Conservation (phyloP, 2,329 filamentous ascomycete species). For the Thermothelomyces thermophilus region DNA sequence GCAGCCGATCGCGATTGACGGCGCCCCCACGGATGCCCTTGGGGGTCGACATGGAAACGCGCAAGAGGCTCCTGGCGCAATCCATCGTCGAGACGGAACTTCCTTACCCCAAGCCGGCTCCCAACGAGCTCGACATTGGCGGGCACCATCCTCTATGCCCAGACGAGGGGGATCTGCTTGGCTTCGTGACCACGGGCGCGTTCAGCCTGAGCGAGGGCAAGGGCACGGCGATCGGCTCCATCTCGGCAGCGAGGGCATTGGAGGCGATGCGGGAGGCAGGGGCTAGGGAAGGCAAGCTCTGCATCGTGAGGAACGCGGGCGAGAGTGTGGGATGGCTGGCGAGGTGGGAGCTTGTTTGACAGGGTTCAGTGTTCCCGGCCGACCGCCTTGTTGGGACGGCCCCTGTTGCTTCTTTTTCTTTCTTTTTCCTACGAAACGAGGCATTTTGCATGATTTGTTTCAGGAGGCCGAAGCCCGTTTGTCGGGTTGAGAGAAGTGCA, state of each 20-base stretch:
- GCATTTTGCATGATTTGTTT: too few relatives aligned
- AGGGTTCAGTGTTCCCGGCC: too few relatives aligned
- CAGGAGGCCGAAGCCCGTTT: too few relatives aligned
- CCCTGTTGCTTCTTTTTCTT: background rate
- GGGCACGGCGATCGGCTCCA: slow-evolving; percentile 66
- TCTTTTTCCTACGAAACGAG: too few relatives aligned
- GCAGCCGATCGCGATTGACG: slow-evolving; percentile 18
- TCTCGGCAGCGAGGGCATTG: slow-evolving; percentile 55
- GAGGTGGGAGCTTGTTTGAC: slow-evolving; percentile 57
- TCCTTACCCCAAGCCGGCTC: slow-evolving; percentile 32
- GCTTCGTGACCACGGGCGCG: slow-evolving; percentile 83
- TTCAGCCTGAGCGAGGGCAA: slow-evolving; percentile 72
- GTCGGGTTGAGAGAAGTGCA: too few relatives aligned
- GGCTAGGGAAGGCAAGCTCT: slow-evolving; percentile 47
- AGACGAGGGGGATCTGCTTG: slow-evolving; percentile 67
- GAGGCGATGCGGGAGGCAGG: slow-evolving; percentile 31
- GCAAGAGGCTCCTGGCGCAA: slow-evolving; percentile 32
- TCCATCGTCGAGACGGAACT: slow-evolving; percentile 39
- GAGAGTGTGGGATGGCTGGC: slow-evolving; percentile 73
- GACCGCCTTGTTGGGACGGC: too few relatives aligned
- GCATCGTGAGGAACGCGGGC: slow-evolving; percentile 77
- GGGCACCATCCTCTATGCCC: slow-evolving; percentile 66
- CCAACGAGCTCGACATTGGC: slow-evolving; percentile 35
- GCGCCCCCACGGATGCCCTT: slow-evolving; percentile 26
- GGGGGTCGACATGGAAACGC: slow-evolving; percentile 20